phyloP scores from a whole-genome alignment of 768 basidiomycete genomes.

The Auriscalpium orientale region DNA sequence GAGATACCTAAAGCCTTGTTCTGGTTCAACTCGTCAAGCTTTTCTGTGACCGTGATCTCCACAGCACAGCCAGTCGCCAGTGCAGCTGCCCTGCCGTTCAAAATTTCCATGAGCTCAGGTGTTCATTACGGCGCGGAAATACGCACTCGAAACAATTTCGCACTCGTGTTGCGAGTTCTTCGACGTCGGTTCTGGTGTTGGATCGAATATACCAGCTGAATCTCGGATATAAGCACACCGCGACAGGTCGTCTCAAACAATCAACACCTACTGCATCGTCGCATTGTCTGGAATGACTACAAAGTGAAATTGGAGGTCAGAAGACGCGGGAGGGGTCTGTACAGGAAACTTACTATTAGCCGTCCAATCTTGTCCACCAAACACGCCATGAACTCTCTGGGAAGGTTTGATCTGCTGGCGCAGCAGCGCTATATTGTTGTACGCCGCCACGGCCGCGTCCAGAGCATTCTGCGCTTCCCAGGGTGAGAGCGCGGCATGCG shows the following conservation, averaged over 20 bases:
- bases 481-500: constrained; percentile 71
- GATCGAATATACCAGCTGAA: constrained; percentile 67
- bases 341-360: constrained; percentile 44
- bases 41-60: constrained; percentile 28
- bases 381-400: constrained; percentile 73
- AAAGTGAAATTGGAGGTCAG: neutral
- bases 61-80: constrained; percentile 58
- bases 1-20: constrained; percentile 51
- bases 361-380: constrained; percentile 70
- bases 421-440: constrained; percentile 69
- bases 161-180: constrained; percentile 51
- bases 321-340: neutral
- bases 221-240: neutral
- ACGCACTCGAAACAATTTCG: constrained; percentile 65
- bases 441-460: constrained; percentile 80
- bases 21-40: constrained; percentile 54
- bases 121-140: neutral
- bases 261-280: constrained; percentile 48
- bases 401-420: constrained; percentile 78
- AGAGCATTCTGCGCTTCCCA: constrained; percentile 83
- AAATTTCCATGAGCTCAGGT: neutral
- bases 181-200: constrained; percentile 53
- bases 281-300: constrained; percentile 81
- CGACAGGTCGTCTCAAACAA: neutral
- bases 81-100: constrained; percentile 47